Conservation (phyloP, 371 early-diverging fungal genomes). For the Rhizopus stolonifer region DNA sequence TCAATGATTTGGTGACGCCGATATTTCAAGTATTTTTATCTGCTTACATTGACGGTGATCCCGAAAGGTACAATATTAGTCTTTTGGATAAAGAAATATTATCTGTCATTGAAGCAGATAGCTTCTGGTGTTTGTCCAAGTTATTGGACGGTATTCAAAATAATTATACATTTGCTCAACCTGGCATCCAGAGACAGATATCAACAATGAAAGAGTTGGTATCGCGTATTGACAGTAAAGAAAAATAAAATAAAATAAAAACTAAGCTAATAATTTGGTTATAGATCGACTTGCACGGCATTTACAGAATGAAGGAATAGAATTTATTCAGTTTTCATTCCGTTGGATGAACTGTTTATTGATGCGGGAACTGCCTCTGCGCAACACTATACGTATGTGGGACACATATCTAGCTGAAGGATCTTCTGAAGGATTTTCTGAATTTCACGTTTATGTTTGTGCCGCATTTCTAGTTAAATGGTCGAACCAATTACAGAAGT, state of each 20-base stretch:
- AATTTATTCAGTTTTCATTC: slow-evolving; percentile 98
- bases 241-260: neutral
- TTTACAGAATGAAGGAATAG: slow-evolving; percentile 83
- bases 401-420: slow-evolving; percentile 95
- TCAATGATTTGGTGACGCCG: slow-evolving; percentile 97
- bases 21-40: slow-evolving; percentile 91
- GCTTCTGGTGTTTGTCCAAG: slow-evolving; percentile 95
- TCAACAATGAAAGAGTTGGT: slow-evolving; percentile 85
- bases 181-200: slow-evolving; percentile 94
- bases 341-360: slow-evolving; percentile 99
- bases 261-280: neutral
- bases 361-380: slow-evolving; percentile 92
- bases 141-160: slow-evolving; percentile 97
- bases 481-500: slow-evolving; percentile 75
- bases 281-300: slow-evolving; percentile 78
- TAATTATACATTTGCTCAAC: slow-evolving; percentile 95
- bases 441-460: slow-evolving; percentile 96
- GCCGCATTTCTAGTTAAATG: slow-evolving; percentile 95
- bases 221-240: slow-evolving; percentile 82
- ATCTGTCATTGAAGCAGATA: slow-evolving; percentile 86
- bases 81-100: slow-evolving; percentile 59
- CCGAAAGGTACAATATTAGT: slow-evolving; percentile 67
- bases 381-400: slow-evolving; percentile 94
- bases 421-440: slow-evolving; percentile 86
- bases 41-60: slow-evolving; percentile 69